A percentile compares a stretch with the other conserved stretches of the same genome.
phyloP scores from a whole-genome alignment of 805 yeast genomes.

The Tetrapisispora pingtungensis region DNA sequence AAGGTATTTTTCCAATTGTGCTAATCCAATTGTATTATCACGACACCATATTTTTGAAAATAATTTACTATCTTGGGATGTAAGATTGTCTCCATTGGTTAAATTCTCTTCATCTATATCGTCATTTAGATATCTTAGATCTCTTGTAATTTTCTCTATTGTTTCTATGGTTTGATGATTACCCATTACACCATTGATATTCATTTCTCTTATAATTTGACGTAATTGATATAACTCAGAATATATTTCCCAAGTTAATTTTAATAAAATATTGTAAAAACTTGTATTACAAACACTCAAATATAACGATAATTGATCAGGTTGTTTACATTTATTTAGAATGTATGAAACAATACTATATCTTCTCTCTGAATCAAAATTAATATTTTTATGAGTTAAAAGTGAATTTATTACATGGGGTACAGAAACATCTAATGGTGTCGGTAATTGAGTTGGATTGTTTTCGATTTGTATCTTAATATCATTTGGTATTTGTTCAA shows the following conservation, averaged over 20 bases:
- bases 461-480: slow-evolving; percentile 8
- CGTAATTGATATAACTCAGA: slow-evolving; percentile 15
- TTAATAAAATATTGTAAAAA: slow-evolving; percentile 23
- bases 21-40: slow-evolving; percentile 14
- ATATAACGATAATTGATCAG: slow-evolving; percentile 21
- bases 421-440: slow-evolving; percentile 20
- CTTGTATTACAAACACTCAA: slow-evolving; percentile 24
- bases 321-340: slow-evolving; percentile 22
- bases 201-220: slow-evolving; percentile 23
- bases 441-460: slow-evolving; percentile 13
- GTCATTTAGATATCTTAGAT: slow-evolving; percentile 17
- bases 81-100: not conserved
- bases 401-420: slow-evolving; percentile 19
- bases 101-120: slow-evolving; percentile 13
- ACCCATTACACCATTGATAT: slow-evolving; percentile 25
- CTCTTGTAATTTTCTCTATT: slow-evolving; percentile 14
- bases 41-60: slow-evolving; percentile 21
- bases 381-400: slow-evolving; percentile 9
- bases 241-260: slow-evolving; percentile 24
- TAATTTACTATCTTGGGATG: not conserved
- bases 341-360: slow-evolving; percentile 18
- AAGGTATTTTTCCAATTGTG: slow-evolving; percentile 17
- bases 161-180: slow-evolving; percentile 23
- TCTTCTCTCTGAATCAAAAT: slow-evolving; percentile 19
- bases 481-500: slow-evolving; percentile 6